phyloP scores from a whole-genome alignment of 192 early-diverging fungal species.

The Coemansia sp. region DNA sequence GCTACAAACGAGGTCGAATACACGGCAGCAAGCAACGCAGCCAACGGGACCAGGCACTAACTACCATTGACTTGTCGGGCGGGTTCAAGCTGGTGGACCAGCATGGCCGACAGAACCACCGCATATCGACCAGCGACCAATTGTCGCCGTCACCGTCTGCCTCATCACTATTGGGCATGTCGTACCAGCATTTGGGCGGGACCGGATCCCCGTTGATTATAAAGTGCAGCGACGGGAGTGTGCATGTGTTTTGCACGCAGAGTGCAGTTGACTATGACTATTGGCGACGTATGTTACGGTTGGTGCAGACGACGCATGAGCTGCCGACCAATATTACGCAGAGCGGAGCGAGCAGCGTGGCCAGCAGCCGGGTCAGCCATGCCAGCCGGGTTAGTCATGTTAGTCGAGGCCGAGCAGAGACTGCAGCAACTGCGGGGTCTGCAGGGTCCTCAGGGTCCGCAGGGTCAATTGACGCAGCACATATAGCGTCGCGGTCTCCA shows the following conservation, averaged over 20 bases:
- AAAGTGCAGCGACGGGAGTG: constrained; percentile 11
- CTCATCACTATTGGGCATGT: constrained; percentile 7
- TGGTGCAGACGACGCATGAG: constrained; percentile 6
- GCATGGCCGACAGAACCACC: constrained; percentile 1
- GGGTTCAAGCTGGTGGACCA: constrained; percentile 42
- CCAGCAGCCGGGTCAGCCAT: background rate
- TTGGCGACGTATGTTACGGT: constrained; percentile 27
- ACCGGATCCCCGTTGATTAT: constrained; percentile 37
- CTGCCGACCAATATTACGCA: constrained; percentile 9
- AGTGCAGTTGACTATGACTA: constrained; percentile 35
- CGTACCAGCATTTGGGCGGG: constrained; percentile 24
- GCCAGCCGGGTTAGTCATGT: background rate
- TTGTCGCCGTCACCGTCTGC: constrained; percentile 2
- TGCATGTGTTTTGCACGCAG: constrained; percentile 39
- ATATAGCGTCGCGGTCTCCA: background rate
- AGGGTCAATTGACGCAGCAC: too few relatives aligned
- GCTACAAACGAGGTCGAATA: constrained; percentile 11
- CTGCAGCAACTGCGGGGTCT: background rate
- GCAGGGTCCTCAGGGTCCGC: too few relatives aligned
- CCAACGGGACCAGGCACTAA: background rate
- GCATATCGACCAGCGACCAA: constrained; percentile 16
- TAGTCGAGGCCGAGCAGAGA: background rate
- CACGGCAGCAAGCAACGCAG: background rate
- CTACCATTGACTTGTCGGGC: constrained; percentile 14
- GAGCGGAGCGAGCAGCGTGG: constrained; percentile 4